Percentiles rank a stretch among this genome's conserved stretches.
phyloP scores from a whole-genome alignment of 1,284 basidiomycete genomes.

The Bjerkandera adusta region DNA sequence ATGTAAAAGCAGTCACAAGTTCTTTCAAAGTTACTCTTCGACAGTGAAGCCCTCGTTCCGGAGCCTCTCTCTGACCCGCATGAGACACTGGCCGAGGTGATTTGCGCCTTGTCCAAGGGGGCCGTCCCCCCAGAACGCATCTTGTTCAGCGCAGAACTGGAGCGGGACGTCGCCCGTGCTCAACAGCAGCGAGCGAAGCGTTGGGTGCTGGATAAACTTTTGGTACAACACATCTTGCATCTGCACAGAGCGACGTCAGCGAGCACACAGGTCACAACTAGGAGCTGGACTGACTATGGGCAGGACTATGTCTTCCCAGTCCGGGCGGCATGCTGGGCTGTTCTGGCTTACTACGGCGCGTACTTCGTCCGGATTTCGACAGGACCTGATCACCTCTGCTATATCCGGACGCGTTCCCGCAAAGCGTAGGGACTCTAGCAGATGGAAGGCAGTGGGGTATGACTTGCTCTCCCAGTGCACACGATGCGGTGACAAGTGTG shows the following conservation, averaged over 20 bases:
- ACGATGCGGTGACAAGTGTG: slow-evolving; percentile 56
- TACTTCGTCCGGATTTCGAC: slow-evolving; percentile 45
- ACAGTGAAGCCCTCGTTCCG: slow-evolving; percentile 31
- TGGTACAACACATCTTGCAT: slow-evolving; percentile 57
- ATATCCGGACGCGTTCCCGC: slow-evolving; percentile 43
- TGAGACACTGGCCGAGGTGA: slow-evolving; percentile 54
- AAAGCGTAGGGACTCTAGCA: slow-evolving; percentile 69
- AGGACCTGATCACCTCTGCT: slow-evolving; percentile 49
- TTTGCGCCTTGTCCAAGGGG: slow-evolving; percentile 47
- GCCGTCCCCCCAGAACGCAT: slow-evolving; percentile 60
- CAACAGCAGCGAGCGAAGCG: slow-evolving; percentile 44
- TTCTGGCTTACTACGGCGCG: slow-evolving; percentile 42
- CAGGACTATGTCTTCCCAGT: slow-evolving; percentile 53
- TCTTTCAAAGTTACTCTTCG: no score
- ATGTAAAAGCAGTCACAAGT: no score
- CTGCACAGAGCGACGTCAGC: slow-evolving; percentile 29
- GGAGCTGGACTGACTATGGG: slow-evolving; percentile 35
- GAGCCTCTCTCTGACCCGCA: slow-evolving; percentile 48
- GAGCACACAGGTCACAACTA: background rate
- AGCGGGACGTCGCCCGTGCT: slow-evolving; percentile 46
- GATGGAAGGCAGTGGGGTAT: slow-evolving; percentile 64
- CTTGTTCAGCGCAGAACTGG: slow-evolving; percentile 46
- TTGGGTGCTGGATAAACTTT: slow-evolving; percentile 62
- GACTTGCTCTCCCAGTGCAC: slow-evolving; percentile 48
- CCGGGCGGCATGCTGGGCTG: slow-evolving; percentile 39